Conservation (phyloP, 2,329 filamentous ascomycete genomes). For the Neurospora crassa region DNA sequence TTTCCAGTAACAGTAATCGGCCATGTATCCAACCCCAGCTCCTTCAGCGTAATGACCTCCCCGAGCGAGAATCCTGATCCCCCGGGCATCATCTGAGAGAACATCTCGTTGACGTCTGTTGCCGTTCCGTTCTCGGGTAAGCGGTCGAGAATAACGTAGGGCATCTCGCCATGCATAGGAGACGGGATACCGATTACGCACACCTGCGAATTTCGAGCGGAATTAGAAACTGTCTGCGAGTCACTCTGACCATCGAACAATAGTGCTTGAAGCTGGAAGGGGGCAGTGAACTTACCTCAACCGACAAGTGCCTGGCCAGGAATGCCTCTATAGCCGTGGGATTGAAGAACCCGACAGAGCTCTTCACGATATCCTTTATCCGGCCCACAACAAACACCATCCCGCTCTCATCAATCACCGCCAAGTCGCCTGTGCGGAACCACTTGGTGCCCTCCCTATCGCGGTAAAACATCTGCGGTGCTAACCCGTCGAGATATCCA, state of each 20-base stretch:
- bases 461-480: background rate
- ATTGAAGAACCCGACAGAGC: background rate
- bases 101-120: background rate
- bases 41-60: background rate
- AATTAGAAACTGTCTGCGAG: background rate
- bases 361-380: background rate
- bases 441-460: background rate
- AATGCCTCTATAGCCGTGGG: background rate
- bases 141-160: background rate
- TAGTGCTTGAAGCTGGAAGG: background rate
- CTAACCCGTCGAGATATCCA: background rate
- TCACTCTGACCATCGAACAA: background rate
- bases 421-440: background rate
- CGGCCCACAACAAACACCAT: background rate
- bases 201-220: background rate
- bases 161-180: background rate
- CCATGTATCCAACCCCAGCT: background rate
- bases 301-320: background rate
- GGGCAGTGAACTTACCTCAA: background rate
- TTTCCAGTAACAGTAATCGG: background rate
- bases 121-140: background rate
- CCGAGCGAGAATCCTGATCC: background rate
- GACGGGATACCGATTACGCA: background rate
- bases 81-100: background rate
- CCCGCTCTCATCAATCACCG: background rate